Percentiles rank a stretch among this genome's conserved stretches.
These are phyloP conservation scores for Ceratocystis diversiconidia DNA, from an alignment of 2,329 filamentous ascomycete genomes.

Conservation along the genomic window DNA sequence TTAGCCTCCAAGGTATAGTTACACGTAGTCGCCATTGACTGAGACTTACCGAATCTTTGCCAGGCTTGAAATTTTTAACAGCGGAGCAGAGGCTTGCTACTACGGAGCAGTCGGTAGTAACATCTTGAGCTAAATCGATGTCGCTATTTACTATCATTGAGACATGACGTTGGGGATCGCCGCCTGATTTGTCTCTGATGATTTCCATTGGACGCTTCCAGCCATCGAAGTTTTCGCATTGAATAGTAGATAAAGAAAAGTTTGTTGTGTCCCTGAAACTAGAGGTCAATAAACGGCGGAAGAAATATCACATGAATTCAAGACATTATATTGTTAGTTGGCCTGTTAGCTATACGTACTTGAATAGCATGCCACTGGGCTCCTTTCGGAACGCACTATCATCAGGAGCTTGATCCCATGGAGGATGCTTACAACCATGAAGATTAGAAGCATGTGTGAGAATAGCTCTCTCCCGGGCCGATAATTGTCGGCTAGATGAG, in stretches of 20 bases:
- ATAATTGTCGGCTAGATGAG: conserved; percentile 37
- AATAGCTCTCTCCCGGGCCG: conserved; percentile 61
- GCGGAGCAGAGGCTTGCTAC: conserved; percentile 86
- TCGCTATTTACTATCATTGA: conserved; percentile 44
- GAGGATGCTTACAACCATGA: conserved; percentile 70
- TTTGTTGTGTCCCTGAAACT: conserved; percentile 48
- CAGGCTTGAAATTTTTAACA: conserved; percentile 53
- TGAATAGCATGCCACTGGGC: conserved; percentile 41
- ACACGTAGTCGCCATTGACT: too few relatives aligned
- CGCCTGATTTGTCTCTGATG: conserved; percentile 7
- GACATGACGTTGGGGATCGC: conserved; percentile 34
- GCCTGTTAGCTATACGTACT: conserved; percentile 34
- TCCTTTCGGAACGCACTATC: conserved; percentile 44
- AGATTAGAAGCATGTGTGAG: conserved; percentile 64
- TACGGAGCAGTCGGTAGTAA: conserved; percentile 92
- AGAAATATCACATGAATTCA: background rate
- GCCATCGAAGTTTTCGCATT: conserved; percentile 60
- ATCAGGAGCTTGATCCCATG: conserved; percentile 56
- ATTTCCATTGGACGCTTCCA: conserved; percentile 64
- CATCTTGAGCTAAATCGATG: conserved; percentile 83
- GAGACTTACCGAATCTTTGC: conserved; percentile 47
- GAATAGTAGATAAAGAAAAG: conserved; percentile 59
- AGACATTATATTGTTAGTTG: conserved; percentile 7
- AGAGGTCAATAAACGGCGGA: background rate
- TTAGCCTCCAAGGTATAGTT: background rate